Base-by-base conservation (phyloP, 2,329 filamentous ascomycete species). In the Epichloe sibirici region DNA sequence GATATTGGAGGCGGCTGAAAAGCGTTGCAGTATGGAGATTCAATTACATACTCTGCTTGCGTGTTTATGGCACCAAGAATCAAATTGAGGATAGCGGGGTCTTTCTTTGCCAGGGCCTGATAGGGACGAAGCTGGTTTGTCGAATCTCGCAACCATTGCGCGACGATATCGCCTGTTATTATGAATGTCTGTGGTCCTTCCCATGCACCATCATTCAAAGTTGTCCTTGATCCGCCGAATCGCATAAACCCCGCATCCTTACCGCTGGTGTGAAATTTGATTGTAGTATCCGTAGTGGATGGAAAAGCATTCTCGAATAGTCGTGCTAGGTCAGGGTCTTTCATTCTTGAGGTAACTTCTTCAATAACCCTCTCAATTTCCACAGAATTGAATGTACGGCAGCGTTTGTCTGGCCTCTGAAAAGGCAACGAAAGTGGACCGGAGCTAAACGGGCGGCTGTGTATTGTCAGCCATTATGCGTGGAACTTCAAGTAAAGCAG, bases 281-380 rank as follows among this genome's bases (percentile, higher is more conserved):
- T 81, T 0, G 90, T 95, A 0, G 90, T 95, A 63, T 95, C 90
- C 3, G 93, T 80, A 0, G 68, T 70, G 56, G 93, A 95, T 4
- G 91, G 91, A 58, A 94, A 97, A 2, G 91, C 84, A 65, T 98
- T 98, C 65, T 95, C 89, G 65, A 98, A 98, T 11, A 98, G 74
- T 28, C 90, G 83, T 3, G 91, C 91, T 12, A 98, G 79, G 61
- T 97, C 93, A 15, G 85, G 85, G 62, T 97, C 85, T 54, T 83
- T 77, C 71, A 98, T 86, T 51, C 81, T 84, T 31, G 79, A 76
- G 5, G 85, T 93, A 58, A 98, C 76, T 59, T 96, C 83, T 34
- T 81, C 68, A 56, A 98, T 96, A 49, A 96, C 86, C 62, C 86
- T 77, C 67, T 98, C 93, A 45, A 97, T 94, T 3, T 85, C 77